phyloP scores from a whole-genome alignment of 331 rosid species.

The Malus hybrid region DNA sequence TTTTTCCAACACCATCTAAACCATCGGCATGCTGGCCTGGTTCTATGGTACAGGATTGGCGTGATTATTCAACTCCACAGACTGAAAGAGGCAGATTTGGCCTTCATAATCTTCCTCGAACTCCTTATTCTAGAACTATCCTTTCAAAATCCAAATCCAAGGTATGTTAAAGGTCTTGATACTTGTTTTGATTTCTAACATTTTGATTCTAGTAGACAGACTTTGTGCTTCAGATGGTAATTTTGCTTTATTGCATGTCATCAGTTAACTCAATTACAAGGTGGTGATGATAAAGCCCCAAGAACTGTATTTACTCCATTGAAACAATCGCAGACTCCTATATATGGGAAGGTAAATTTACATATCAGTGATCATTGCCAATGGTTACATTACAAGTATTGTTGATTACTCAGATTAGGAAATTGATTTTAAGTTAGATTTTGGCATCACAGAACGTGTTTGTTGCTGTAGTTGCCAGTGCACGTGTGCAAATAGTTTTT shows the following conservation, averaged over 20 bases:
- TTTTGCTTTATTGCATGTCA: slow-evolving; percentile 5
- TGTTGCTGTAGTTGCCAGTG: neutral
- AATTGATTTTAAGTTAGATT: neutral
- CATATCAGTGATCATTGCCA: neutral
- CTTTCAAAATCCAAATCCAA: slow-evolving; percentile 63
- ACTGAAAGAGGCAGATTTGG: slow-evolving; percentile 59
- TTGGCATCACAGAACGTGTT: neutral
- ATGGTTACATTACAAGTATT: neutral
- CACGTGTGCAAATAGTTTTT: neutral
- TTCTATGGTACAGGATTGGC: slow-evolving; percentile 46
- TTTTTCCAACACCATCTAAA: slow-evolving; percentile 42
- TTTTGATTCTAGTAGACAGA: neutral
- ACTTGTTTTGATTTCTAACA: neutral
- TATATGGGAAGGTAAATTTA: slow-evolving; percentile 46
- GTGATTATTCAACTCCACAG: slow-evolving; percentile 54
- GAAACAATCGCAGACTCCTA: slow-evolving; percentile 35
- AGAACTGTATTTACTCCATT: slow-evolving; percentile 37
- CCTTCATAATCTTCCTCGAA: slow-evolving; percentile 60
- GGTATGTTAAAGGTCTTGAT: slow-evolving; percentile 29
- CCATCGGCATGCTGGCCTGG: slow-evolving; percentile 81
- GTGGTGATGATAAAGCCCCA: slow-evolving; percentile 19
- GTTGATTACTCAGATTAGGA: neutral
- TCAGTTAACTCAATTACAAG: slow-evolving; percentile 43
- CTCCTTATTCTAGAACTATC: slow-evolving; percentile 84
- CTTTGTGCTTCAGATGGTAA: neutral